Evolutionary conservation across 2,329 filamentous ascomycete genomes (phyloP).

Genomic region (Xylaria sp.): DNA sequence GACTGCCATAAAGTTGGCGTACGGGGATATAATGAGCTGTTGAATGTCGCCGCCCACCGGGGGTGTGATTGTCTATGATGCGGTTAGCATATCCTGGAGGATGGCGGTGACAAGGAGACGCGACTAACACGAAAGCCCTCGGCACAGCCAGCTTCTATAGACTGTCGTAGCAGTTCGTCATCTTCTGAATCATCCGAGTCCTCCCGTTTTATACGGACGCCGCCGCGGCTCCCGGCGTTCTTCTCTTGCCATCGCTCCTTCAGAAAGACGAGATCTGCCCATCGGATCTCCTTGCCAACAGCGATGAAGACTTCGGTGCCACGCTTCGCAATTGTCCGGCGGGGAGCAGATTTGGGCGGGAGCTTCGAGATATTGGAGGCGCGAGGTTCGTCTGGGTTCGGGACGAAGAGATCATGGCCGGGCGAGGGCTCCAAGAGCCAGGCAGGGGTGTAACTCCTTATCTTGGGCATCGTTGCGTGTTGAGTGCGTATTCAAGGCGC

Average conservation of each 20-base stretch:
- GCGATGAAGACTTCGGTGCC: conserved; percentile 89
- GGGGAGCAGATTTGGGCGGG: conserved; percentile 48
- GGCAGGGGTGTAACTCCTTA: conserved; percentile 80
- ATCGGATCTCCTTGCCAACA: conserved; percentile 86
- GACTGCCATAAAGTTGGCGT: conserved; percentile 80
- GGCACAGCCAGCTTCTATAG: conserved; percentile 33
- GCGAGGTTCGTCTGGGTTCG: conserved; percentile 44
- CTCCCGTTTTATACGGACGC: conserved; percentile 52
- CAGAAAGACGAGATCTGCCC: conserved; percentile 80
- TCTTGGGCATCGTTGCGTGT: conserved; percentile 70
- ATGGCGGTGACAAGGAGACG: conserved; percentile 2
- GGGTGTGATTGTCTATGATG: conserved; percentile 69
- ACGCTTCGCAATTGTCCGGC: conserved; percentile 73
- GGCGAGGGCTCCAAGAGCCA: conserved; percentile 82
- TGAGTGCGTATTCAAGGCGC: conserved; percentile 19
- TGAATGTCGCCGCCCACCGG: conserved; percentile 80
- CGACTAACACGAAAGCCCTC: conserved; percentile 53
- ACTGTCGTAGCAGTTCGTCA: conserved; percentile 36
- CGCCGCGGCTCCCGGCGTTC: conserved; percentile 38
- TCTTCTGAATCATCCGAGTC: conserved; percentile 43
- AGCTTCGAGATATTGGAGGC: conserved; percentile 46
- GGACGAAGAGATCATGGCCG: conserved; percentile 76
- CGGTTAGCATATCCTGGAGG: conserved; percentile 9
- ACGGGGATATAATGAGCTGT: conserved; percentile 83
- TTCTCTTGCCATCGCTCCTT: conserved; percentile 64